phyloP scores from a whole-genome alignment of 208 protist genomes.

The Strigomonas culicis region DNA sequence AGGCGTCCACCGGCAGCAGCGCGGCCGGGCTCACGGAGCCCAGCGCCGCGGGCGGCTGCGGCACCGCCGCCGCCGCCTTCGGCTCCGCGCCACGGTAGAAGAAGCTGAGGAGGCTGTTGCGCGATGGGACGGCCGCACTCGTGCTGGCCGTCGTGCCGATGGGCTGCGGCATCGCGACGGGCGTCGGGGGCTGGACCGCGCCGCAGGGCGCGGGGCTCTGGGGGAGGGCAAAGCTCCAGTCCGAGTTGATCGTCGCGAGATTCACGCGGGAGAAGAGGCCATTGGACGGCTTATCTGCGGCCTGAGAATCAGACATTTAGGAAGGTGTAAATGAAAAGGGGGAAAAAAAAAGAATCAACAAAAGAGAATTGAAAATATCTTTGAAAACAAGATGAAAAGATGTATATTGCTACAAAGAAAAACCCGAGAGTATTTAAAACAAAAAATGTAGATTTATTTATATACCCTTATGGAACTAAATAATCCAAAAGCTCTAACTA shows the following conservation, averaged over 20 bases:
- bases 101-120: constrained; percentile 32
- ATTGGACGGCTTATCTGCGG: background rate
- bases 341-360: constrained; percentile 10
- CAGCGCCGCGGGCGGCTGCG: background rate
- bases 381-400: constrained; percentile 15
- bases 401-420: constrained; percentile 16
- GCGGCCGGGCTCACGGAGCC: background rate
- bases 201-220: background rate
- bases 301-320: background rate
- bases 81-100: constrained; percentile 19
- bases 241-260: background rate
- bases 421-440: constrained; percentile 5
- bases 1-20: background rate
- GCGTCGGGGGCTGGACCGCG: background rate
- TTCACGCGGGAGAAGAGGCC: constrained; percentile 3
- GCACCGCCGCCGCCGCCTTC: background rate
- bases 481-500: constrained; percentile 6
- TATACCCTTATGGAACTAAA: constrained; percentile 7
- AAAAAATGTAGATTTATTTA: constrained; percentile 15
- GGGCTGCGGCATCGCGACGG: constrained; percentile 20
- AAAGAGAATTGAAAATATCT: constrained; percentile 15
- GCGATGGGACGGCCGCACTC: background rate
- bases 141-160: too few relatives aligned
- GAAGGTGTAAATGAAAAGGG: constrained; percentile 7
- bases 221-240: background rate